Evolutionary conservation across 1,139 yeast genomes (phyloP), one percentile per base, ranked within the genome.

Genomic region (Suhomyces ambrosiae): DNA sequence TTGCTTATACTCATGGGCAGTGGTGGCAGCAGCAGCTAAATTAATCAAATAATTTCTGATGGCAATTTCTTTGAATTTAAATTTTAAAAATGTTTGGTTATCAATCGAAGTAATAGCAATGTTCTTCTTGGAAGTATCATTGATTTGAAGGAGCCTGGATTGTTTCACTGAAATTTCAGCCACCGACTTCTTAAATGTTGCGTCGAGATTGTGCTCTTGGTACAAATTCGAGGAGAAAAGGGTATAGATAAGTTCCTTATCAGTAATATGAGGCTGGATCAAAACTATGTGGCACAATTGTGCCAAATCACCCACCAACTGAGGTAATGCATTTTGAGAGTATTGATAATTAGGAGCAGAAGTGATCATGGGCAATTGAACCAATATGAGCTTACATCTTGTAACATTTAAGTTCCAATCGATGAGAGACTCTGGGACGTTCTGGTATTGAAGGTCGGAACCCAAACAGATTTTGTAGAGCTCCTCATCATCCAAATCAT

Each of bases 1-100:
- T 26, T 65, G 47, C 45, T 73, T 71, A 50, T 73, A 76, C 47
- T 76, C 81, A 42, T 70, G 65, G 4, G 78, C 74, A 0, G 81
- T 76, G 23, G 79, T 74, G 3, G 80, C 76, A 2, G 80, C 81
- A 4, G 79, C 80, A 5, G 79, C 74, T 39, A 76, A 58, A 50
- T 76, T 76, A 13, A 76, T 61, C 39, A 76, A 56, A 45, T 73
- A 76, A 53, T 76, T 75, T 37, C 79, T 50, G 14, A 76, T 53
- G 7, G 80, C 79, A 19, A 74, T 67, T 39, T 70, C 72, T 51
- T 70, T 72, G 46, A 61, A 72, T 37, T 66, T 61, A 45, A 68
- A 64, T 35, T 60, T 59, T 35, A 71, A 56, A 32, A 52, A 61
- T 7, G 58, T 41, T 42, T 64, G 70, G 32, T 49, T 56, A 18